Conservation (phyloP, 1,139 yeast species). For the Diutina rugosa region DNA sequence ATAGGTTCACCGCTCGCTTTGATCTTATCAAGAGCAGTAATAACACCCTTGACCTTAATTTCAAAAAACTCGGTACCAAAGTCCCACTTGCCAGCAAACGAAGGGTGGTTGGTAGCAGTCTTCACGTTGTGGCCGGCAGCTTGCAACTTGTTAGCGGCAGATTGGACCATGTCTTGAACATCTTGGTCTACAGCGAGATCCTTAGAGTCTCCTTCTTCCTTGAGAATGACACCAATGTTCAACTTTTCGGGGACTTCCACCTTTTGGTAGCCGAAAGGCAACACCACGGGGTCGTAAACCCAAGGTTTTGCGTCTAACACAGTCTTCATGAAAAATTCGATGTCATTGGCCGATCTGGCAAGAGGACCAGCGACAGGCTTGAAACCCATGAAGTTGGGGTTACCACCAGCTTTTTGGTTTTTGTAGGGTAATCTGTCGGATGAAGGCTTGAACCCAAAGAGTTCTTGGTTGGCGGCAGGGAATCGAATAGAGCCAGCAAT, state of each 20-base stretch:
- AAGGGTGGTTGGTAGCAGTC: neutral
- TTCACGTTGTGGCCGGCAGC: neutral
- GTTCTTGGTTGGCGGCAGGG: constrained; percentile 32
- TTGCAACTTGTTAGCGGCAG: neutral
- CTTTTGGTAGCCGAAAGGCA: constrained; percentile 19
- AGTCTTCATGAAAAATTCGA: constrained; percentile 16
- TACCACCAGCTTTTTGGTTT: constrained; percentile 35
- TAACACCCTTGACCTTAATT: neutral
- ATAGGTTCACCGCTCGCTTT: neutral
- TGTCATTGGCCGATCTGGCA: constrained; percentile 13
- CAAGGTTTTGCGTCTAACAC: constrained; percentile 18
- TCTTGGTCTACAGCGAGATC: constrained; percentile 29
- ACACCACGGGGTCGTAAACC: constrained; percentile 17
- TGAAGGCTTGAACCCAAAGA: constrained; percentile 34
- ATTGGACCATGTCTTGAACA: neutral
- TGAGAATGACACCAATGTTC: constrained; percentile 42
- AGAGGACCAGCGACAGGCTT: constrained; percentile 24
- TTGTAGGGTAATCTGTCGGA: constrained; percentile 39
- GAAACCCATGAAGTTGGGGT: constrained; percentile 36
- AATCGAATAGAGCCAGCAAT: constrained; percentile 48
- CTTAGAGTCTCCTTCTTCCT: constrained; percentile 42
- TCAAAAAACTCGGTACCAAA: neutral
- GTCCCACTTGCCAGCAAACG: neutral
- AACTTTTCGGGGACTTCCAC: constrained; percentile 33
- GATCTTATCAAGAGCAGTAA: neutral